A percentile compares a stretch with the other conserved stretches of the same genome.
Conservation (phyloP, 2,329 filamentous ascomycete genomes). For the Plenodomus lindquistii region DNA sequence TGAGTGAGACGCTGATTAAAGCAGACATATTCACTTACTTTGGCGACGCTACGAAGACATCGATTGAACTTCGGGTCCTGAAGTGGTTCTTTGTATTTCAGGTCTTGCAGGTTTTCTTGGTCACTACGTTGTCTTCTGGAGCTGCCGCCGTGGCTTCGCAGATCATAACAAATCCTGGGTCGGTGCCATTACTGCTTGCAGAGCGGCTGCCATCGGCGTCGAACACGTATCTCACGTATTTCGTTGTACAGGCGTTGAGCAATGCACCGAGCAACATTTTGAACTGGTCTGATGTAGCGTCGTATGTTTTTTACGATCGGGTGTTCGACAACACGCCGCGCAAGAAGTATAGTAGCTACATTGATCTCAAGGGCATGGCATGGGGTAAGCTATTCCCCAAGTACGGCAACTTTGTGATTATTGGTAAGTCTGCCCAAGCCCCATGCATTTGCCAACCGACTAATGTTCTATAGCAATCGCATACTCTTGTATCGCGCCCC, state of each 20-base stretch:
- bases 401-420: slow-evolving; percentile 47
- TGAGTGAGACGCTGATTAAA: slow-evolving; percentile 4
- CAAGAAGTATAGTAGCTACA: slow-evolving; percentile 44
- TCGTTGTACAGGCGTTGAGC: slow-evolving; percentile 86
- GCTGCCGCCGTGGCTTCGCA: slow-evolving; percentile 70
- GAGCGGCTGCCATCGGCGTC: slow-evolving; percentile 77
- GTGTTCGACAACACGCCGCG: slow-evolving; percentile 74
- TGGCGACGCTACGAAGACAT: slow-evolving; percentile 77
- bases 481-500: slow-evolving; percentile 83
- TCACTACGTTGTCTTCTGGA: slow-evolving; percentile 80
- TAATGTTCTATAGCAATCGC: slow-evolving; percentile 64
- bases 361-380: slow-evolving; percentile 36
- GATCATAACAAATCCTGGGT: slow-evolving; percentile 65
- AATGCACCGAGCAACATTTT: slow-evolving; percentile 75
- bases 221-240: slow-evolving; percentile 96
- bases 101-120: slow-evolving; percentile 87
- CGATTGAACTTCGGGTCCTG: slow-evolving; percentile 86
- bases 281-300: slow-evolving; percentile 72
- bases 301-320: slow-evolving; percentile 75
- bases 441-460: not conserved
- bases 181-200: slow-evolving; percentile 68
- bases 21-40: slow-evolving; percentile 75
- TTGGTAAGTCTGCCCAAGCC: slow-evolving; percentile 25
- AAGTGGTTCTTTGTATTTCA: slow-evolving; percentile 91
- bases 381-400: slow-evolving; percentile 49